Conservation (phyloP, 805 yeast genomes). For the Yarrowia alimentaria region DNA sequence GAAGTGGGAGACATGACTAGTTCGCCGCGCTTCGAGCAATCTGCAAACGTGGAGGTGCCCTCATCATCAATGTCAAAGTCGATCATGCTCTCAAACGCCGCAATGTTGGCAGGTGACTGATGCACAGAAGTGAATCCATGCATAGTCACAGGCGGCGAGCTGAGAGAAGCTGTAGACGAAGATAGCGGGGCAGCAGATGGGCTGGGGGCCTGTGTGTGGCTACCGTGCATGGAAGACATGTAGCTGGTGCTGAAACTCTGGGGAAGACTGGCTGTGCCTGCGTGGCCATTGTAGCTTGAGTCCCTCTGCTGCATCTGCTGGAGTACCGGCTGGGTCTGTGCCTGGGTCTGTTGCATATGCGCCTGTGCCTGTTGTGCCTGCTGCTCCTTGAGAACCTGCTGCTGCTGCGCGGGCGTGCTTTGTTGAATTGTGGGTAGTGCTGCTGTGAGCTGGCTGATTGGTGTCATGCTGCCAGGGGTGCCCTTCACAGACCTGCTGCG, state of each 20-base stretch:
- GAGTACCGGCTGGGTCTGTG: conserved; percentile 6
- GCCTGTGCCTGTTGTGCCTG: not conserved
- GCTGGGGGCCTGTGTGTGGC: too few species aligned
- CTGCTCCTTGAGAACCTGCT: not conserved
- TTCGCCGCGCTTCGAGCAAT: conserved; percentile 15
- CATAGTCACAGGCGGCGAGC: conserved; percentile 5
- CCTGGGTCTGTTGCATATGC: not conserved
- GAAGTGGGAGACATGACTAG: conserved; percentile 26
- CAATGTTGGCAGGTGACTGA: conserved; percentile 15
- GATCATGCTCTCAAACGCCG: conserved; percentile 19
- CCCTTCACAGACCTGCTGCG: conserved; percentile 22
- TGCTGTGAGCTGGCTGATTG: conserved; percentile 19
- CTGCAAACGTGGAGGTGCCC: conserved; percentile 24
- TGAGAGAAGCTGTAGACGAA: conserved; percentile 20
- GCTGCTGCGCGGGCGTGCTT: conserved; percentile 5
- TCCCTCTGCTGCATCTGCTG: conserved; percentile 9
- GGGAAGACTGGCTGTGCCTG: conserved; percentile 1
- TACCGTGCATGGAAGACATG: not conserved
- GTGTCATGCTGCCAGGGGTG: conserved; percentile 11
- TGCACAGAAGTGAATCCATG: conserved; percentile 17
- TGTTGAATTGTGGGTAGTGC: conserved; percentile 23
- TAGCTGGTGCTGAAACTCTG: conserved; percentile 19
- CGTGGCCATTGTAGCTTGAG: conserved; percentile 16
- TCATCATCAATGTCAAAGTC: conserved; percentile 26
- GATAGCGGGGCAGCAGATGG: not conserved